Base-by-base conservation (phyloP, 2,329 filamentous ascomycete genomes). In the Ophiostoma perfectum region DNA sequence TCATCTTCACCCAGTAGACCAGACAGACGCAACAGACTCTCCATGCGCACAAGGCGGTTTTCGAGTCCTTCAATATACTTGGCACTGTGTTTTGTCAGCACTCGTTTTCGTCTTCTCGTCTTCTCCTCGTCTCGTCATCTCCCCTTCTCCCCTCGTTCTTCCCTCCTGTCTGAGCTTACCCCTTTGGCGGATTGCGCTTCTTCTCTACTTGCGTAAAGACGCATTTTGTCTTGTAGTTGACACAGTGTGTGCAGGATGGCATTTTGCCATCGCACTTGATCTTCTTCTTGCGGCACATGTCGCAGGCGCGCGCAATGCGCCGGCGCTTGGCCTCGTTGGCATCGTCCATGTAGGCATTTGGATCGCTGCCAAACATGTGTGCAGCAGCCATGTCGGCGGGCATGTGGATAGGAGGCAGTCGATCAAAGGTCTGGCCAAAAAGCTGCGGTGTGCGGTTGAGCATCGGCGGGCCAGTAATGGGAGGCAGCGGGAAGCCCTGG, bases 131-230 rank as follows among this genome's bases (percentile, higher is more conserved):
- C 27, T 27, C 27, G 27, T 27, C 27, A 27, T 27, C 27, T 27
- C 27, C 2, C 27, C 27, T 27, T 27, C 27, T 27, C 27, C 27
- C 27, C 27, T 27, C 27, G 27, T 2, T 27, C 27, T 27, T 27
- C 27, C 2, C 27, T 27, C 27, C 27, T 27, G 27, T 27, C 27
- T 27, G 27, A 27, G 27, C 45, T 16, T 55, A 55, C 70, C 93
- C 95, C 94, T 83, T 99, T 0, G 94, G 95, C 67, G 95, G 94
- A 78, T 91, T 95, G 70, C 95, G 87, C 84, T 99, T 99, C 88
- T 99, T 99, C 81, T 99, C 95, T 49, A 98, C 93, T 77, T 97
- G 93, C 0, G 95, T 98, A 77, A 98, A 98, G 74, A 97, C 87
- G 78, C 94, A 99, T 74, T 97, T 93, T 5, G 93, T 97, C 83